phyloP scores from a whole-genome alignment of 1,139 yeast genomes.

The Diutina neorugosa region DNA sequence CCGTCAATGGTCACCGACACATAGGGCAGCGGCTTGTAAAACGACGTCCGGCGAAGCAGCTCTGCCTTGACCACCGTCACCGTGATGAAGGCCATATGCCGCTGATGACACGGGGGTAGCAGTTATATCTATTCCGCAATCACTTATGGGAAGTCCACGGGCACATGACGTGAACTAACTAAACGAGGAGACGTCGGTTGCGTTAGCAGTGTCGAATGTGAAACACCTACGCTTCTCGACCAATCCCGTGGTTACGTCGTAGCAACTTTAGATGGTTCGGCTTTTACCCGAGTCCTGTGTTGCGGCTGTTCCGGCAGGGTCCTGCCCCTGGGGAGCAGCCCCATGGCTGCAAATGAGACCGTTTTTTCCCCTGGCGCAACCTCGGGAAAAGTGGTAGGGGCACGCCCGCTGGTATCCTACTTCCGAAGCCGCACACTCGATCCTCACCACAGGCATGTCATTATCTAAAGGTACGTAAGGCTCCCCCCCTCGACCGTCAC shows the following conservation, averaged over 20 bases:
- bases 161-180: neutral
- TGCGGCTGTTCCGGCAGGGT: neutral
- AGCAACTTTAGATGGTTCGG: neutral
- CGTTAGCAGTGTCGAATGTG: neutral
- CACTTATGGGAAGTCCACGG: neutral
- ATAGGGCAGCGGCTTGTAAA: slow-evolving; percentile 94
- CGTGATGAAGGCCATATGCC: neutral
- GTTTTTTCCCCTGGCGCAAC: neutral
- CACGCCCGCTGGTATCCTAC: neutral
- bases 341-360: neutral
- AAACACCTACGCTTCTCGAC: neutral
- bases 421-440: neutral
- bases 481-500: neutral
- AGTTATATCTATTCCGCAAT: neutral
- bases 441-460: neutral
- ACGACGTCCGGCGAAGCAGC: slow-evolving; percentile 11
- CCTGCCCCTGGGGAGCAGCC: neutral
- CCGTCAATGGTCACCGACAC: slow-evolving; percentile 97
- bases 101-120: neutral
- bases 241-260: neutral
- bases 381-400: neutral
- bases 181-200: neutral
- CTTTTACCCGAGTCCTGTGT: neutral
- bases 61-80: neutral
- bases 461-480: neutral